These are phyloP conservation scores for Lasiodiplodia theobromae DNA, from an alignment of 2,329 filamentous ascomycete genomes.

Conservation along the genomic window DNA sequence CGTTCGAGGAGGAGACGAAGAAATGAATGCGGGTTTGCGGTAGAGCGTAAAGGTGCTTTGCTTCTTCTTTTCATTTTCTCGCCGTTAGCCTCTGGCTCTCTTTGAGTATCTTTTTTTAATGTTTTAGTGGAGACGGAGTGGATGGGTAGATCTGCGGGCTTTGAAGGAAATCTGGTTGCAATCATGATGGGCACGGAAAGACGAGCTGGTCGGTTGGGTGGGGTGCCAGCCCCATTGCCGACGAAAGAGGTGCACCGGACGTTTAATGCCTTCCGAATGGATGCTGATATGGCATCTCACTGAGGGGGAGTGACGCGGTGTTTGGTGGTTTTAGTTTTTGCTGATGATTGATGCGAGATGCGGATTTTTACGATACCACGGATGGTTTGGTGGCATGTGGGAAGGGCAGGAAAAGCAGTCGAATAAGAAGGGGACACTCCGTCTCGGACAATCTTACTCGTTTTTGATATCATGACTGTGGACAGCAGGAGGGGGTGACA, in stretches of 20 bases:
- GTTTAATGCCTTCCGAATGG: neutral
- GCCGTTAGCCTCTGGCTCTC: neutral
- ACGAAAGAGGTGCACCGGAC: neutral
- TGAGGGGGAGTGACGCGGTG: neutral
- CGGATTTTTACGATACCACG: neutral
- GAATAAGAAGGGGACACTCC: neutral
- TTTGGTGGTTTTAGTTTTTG: neutral
- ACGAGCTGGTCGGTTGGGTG: neutral
- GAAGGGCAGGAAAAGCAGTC: neutral
- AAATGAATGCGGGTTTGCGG: constrained; percentile 14
- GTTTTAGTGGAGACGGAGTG: neutral
- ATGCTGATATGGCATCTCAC: neutral
- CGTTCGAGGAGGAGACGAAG: constrained; percentile 37
- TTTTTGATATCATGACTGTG: neutral
- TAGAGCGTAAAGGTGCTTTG: constrained; percentile 11
- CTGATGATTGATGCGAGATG: neutral
- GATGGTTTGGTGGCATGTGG: neutral
- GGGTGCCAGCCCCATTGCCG: neutral
- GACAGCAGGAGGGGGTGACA: neutral
- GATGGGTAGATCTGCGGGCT: neutral
- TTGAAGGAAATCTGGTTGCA: neutral
- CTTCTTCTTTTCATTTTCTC: neutral
- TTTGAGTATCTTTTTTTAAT: neutral
- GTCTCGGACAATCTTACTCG: neutral
- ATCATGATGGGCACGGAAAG: neutral